phyloP scores from a whole-genome alignment of 2,329 filamentous ascomycete genomes.

The Phialemoniopsis sp. region DNA sequence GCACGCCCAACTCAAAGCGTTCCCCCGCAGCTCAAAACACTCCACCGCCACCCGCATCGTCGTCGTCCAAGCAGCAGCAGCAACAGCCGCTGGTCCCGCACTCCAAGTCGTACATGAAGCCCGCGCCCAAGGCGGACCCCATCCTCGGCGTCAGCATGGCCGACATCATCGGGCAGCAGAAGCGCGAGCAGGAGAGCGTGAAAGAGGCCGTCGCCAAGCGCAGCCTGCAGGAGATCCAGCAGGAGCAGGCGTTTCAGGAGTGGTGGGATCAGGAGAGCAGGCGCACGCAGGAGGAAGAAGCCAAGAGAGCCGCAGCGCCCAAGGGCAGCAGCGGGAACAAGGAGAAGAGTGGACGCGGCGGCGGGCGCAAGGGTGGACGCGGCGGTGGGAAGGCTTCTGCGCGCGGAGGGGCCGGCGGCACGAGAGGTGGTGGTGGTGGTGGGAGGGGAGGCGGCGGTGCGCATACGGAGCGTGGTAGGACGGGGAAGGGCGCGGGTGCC shows the following conservation, averaged over 20 bases:
- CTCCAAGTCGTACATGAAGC: conserved; percentile 56
- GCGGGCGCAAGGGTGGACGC: no score
- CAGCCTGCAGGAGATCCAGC: conserved; percentile 89
- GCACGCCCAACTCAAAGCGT: conserved; percentile 12
- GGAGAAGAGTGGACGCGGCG: no score
- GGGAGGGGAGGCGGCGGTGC: no score
- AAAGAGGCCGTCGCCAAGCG: conserved; percentile 83
- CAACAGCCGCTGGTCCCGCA: conserved; percentile 47
- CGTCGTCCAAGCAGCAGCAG: conserved; percentile 18
- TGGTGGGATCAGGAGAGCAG: conserved; percentile 91
- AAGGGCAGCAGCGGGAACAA: no score
- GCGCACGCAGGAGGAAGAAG: conserved; percentile 62
- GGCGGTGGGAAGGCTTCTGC: no score
- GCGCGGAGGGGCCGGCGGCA: no score
- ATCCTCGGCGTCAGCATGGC: conserved; percentile 70
- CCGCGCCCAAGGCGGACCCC: conserved; percentile 57
- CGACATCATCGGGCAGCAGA: conserved; percentile 86
- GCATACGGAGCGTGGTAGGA: no score
- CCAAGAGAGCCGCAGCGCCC: conserved; percentile 9
- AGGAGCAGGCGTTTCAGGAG: conserved; percentile 93
- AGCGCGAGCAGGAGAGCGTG: conserved; percentile 76
- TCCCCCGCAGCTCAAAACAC: no score
- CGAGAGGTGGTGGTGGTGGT: no score
- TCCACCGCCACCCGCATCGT: conserved; percentile 8
- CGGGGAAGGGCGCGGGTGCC: no score